A percentile compares a stretch with the other conserved stretches of the same genome.
Evolutionary conservation across 2,329 filamentous ascomycete genomes (phyloP).

Genomic region (Bipolaris oryzae): DNA sequence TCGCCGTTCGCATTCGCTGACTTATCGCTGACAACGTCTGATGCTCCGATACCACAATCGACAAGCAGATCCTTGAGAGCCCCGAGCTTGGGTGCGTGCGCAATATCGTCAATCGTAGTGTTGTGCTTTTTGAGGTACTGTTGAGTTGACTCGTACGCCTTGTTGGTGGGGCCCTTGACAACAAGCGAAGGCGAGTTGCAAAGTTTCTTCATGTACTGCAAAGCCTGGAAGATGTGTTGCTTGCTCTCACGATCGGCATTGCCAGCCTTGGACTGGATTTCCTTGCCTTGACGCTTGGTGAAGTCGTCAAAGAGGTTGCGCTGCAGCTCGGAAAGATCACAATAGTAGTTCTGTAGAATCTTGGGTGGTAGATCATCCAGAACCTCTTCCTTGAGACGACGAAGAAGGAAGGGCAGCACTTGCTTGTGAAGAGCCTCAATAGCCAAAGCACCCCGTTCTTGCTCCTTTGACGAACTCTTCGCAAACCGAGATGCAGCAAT

Average conservation of each 20-base stretch:
- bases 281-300: constrained; percentile 88
- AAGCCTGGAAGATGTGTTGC: constrained; percentile 97
- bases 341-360: constrained; percentile 99
- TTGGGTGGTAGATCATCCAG: constrained; percentile 95
- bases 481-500: constrained; percentile 93
- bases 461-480: constrained; percentile 97
- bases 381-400: constrained; percentile 96
- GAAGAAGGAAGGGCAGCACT: constrained; percentile 92
- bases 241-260: constrained; percentile 87
- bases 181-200: constrained; percentile 97
- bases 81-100: constrained; percentile 89
- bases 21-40: constrained; percentile 50
- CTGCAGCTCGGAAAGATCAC: constrained; percentile 93
- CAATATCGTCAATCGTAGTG: constrained; percentile 80
- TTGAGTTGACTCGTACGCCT: constrained; percentile 87
- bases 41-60: constrained; percentile 92
- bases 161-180: constrained; percentile 85
- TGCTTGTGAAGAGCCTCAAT: constrained; percentile 99
- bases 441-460: constrained; percentile 92
- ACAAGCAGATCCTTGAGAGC: constrained; percentile 91
- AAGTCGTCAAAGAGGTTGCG: constrained; percentile 97
- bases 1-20: constrained; percentile 59
- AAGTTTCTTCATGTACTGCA: constrained; percentile 99
- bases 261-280: constrained; percentile 80
- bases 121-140: constrained; percentile 77